Conservation (phyloP, 2,329 filamentous ascomycete genomes). For the Diaporthe vexans region DNA sequence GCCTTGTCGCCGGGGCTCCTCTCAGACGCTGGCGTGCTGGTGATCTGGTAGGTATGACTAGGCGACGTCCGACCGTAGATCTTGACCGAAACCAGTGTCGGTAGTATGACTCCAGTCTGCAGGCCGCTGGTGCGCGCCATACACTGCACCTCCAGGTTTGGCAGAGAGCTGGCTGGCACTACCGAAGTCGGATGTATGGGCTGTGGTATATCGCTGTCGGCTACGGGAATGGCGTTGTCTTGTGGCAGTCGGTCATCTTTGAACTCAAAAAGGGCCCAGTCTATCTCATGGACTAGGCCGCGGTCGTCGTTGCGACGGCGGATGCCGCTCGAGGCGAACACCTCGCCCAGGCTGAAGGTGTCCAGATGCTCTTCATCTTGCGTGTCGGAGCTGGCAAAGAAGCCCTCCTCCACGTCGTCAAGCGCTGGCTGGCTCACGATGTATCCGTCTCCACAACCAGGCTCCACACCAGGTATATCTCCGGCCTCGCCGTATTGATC, state of each 20-base stretch:
- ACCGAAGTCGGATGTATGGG: slow-evolving; percentile 69
- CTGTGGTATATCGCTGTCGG: slow-evolving; percentile 47
- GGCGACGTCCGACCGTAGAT: slow-evolving; percentile 87
- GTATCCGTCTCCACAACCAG: slow-evolving; percentile 81
- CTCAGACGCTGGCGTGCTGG: slow-evolving; percentile 53
- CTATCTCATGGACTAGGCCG: slow-evolving; percentile 88
- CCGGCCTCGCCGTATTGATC: slow-evolving; percentile 73
- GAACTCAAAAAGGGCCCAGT: slow-evolving; percentile 94
- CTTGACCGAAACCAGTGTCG: slow-evolving; percentile 85
- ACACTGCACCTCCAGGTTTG: slow-evolving; percentile 86
- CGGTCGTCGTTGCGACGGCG: slow-evolving; percentile 78
- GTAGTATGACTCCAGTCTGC: slow-evolving; percentile 82
- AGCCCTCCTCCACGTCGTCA: slow-evolving; percentile 86
- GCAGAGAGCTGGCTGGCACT: slow-evolving; percentile 72
- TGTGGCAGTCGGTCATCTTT: slow-evolving; percentile 77
- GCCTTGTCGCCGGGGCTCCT: slow-evolving; percentile 33
- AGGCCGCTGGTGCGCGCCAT: slow-evolving; percentile 89
- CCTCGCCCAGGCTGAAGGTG: slow-evolving; percentile 83
- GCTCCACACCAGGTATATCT: slow-evolving; percentile 83
- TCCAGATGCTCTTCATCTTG: slow-evolving; percentile 87
- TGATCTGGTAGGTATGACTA: slow-evolving; percentile 77
- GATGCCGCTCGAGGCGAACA: slow-evolving; percentile 93
- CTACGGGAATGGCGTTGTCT: slow-evolving; percentile 75
- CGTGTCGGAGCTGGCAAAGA: slow-evolving; percentile 80
- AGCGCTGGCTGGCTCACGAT: slow-evolving; percentile 92